Percentiles rank a stretch among this genome's conserved stretches.
These are phyloP conservation scores for Kodamaea alishanica DNA, from an alignment of 1,139 yeast species.

Conservation along the genomic window DNA sequence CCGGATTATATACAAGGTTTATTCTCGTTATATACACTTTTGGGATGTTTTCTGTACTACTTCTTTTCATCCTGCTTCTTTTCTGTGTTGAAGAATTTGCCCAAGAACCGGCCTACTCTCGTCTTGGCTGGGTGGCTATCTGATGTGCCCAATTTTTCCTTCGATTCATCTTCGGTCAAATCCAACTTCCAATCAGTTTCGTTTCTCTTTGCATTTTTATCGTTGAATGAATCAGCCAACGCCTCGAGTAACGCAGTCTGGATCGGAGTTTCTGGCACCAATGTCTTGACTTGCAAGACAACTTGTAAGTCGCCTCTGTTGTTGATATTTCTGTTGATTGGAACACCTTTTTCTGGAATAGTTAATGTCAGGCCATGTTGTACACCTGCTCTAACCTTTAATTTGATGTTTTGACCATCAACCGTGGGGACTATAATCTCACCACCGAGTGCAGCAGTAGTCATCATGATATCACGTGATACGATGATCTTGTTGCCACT, in stretches of 20 bases:
- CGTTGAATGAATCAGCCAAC: slow-evolving; percentile 85
- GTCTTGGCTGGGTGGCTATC: slow-evolving; percentile 48
- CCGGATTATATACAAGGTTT: no score
- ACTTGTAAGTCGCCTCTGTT: slow-evolving; percentile 83
- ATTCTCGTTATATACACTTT: neutral
- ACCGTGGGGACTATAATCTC: slow-evolving; percentile 82
- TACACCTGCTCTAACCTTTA: slow-evolving; percentile 84
- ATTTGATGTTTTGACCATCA: slow-evolving; percentile 67
- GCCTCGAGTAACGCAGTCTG: slow-evolving; percentile 93
- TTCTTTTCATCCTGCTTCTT: slow-evolving; percentile 9
- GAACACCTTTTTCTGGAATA: slow-evolving; percentile 87
- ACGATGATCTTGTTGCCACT: slow-evolving; percentile 61
- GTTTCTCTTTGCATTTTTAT: slow-evolving; percentile 68
- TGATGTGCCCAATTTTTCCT: slow-evolving; percentile 19
- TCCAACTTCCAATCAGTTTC: slow-evolving; percentile 56
- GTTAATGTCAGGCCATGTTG: slow-evolving; percentile 72
- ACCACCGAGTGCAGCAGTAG: slow-evolving; percentile 97
- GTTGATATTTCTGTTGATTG: slow-evolving; percentile 51
- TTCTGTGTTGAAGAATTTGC: slow-evolving; percentile 52
- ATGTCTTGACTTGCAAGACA: slow-evolving; percentile 64
- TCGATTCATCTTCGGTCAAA: slow-evolving; percentile 24
- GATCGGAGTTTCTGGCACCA: slow-evolving; percentile 77
- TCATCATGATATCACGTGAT: slow-evolving; percentile 72
- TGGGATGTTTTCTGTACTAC: slow-evolving; percentile 5
- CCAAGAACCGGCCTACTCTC: slow-evolving; percentile 59